These are phyloP conservation scores for Aspergillus ochraceus DNA, from an alignment of 2,329 filamentous ascomycete species.

Conservation along the genomic window DNA sequence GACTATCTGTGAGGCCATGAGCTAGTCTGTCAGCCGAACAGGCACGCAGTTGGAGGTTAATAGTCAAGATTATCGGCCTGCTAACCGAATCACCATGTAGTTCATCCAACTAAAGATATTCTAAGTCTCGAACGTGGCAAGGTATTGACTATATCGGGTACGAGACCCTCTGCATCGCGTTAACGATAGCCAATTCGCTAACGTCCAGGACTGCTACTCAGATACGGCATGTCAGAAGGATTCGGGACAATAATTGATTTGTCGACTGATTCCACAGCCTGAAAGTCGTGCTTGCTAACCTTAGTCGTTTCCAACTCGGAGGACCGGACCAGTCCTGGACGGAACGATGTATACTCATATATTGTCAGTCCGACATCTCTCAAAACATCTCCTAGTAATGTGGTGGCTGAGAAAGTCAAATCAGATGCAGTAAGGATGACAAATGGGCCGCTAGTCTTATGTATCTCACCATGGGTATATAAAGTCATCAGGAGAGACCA, in stretches of 20 bases:
- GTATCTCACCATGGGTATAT: too few relatives aligned
- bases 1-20: slow-evolving; percentile 1
- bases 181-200: neutral
- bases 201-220: neutral
- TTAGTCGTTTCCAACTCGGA: neutral
- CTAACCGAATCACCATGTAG: slow-evolving; percentile 2
- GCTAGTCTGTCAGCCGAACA: slow-evolving; percentile 3
- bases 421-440: slow-evolving; percentile 14
- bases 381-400: neutral
- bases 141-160: slow-evolving; percentile 5
- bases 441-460: neutral
- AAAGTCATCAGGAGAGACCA: too few relatives aligned
- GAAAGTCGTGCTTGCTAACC: neutral
- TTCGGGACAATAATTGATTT: neutral
- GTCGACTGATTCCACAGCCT: neutral
- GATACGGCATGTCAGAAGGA: slow-evolving; percentile 1
- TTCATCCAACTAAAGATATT: neutral
- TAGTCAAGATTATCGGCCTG: neutral
- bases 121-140: slow-evolving; percentile 1
- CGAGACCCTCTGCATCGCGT: neutral
- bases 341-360: neutral
- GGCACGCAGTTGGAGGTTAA: neutral
- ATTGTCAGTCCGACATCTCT: neutral
- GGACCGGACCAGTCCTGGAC: neutral
- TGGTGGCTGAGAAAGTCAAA: slow-evolving; percentile 7